These are phyloP conservation scores for Lentinula raphanica DNA, from an alignment of 768 basidiomycete genomes.

Conservation along the genomic window DNA sequence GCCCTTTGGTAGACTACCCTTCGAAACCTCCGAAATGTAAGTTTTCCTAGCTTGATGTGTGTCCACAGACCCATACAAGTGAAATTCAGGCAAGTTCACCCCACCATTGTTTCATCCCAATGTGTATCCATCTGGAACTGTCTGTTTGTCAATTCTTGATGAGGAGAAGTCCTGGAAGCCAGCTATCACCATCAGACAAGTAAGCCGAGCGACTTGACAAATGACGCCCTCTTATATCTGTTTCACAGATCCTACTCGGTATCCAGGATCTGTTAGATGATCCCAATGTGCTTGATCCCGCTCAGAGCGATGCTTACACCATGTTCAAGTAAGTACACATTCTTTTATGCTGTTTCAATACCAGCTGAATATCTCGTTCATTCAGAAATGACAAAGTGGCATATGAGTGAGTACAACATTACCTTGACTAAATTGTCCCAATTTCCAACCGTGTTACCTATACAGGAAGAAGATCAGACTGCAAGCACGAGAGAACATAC, in stretches of 20 bases:
- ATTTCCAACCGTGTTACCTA: neutral
- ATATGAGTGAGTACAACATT: slow-evolving; percentile 68
- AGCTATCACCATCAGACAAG: slow-evolving; percentile 98
- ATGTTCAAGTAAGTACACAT: slow-evolving; percentile 86
- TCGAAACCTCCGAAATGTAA: slow-evolving; percentile 91
- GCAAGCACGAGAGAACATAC: slow-evolving; percentile 87
- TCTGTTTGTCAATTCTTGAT: slow-evolving; percentile 95
- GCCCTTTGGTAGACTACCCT: slow-evolving; percentile 69
- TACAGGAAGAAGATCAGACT: slow-evolving; percentile 69
- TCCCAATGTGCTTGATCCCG: slow-evolving; percentile 95
- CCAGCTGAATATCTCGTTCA: neutral
- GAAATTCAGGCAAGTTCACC: slow-evolving; percentile 80
- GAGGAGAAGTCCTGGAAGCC: slow-evolving; percentile 99
- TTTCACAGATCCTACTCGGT: slow-evolving; percentile 90
- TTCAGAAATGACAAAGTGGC: slow-evolving; percentile 86
- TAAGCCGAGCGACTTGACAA: slow-evolving; percentile 20
- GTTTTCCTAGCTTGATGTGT: slow-evolving; percentile 15
- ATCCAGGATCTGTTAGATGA: slow-evolving; percentile 95
- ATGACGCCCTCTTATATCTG: neutral
- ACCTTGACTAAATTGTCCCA: neutral
- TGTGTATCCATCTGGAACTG: slow-evolving; percentile 97
- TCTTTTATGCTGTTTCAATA: no score
- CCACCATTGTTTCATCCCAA: slow-evolving; percentile 97
- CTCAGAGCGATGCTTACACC: slow-evolving; percentile 97
- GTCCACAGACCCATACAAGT: neutral